phyloP scores from a whole-genome alignment of 352 stramenopile genomes.

The Pythium oligandrum region DNA sequence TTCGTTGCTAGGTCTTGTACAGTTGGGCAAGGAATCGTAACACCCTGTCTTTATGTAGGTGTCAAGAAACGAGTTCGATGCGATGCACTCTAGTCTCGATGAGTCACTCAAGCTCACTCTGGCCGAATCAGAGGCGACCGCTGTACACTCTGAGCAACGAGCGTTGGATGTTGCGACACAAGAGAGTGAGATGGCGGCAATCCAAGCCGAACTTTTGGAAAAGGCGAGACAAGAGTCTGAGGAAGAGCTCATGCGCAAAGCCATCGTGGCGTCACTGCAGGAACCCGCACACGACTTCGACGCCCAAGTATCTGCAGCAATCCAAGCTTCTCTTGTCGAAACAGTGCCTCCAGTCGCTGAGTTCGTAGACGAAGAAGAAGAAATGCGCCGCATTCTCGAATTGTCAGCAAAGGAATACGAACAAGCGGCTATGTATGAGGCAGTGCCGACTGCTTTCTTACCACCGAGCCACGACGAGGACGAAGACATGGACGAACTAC shows the following conservation, averaged over 20 bases:
- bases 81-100: constrained; percentile 71
- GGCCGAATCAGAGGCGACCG: constrained; percentile 30
- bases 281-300: constrained; percentile 33
- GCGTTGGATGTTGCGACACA: constrained; percentile 49
- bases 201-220: constrained; percentile 64
- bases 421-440: background rate
- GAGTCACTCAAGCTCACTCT: constrained; percentile 67
- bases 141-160: constrained; percentile 24
- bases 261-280: constrained; percentile 60
- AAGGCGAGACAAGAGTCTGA: constrained; percentile 69
- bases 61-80: constrained; percentile 70
- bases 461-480: constrained; percentile 14
- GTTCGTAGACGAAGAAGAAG: constrained; percentile 46
- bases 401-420: constrained; percentile 58
- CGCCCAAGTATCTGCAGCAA: constrained; percentile 52
- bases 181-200: constrained; percentile 69
- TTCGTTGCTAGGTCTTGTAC: background rate
- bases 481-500: constrained; percentile 76
- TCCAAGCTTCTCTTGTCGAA: constrained; percentile 49
- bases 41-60: constrained; percentile 24
- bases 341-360: background rate
- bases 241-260: constrained; percentile 65
- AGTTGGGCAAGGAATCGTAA: constrained; percentile 1
- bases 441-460: constrained; percentile 5
- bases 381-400: constrained; percentile 53